phyloP scores from a whole-genome alignment of 495 filamentous ascomycete species.

The Trichoderma virens region DNA sequence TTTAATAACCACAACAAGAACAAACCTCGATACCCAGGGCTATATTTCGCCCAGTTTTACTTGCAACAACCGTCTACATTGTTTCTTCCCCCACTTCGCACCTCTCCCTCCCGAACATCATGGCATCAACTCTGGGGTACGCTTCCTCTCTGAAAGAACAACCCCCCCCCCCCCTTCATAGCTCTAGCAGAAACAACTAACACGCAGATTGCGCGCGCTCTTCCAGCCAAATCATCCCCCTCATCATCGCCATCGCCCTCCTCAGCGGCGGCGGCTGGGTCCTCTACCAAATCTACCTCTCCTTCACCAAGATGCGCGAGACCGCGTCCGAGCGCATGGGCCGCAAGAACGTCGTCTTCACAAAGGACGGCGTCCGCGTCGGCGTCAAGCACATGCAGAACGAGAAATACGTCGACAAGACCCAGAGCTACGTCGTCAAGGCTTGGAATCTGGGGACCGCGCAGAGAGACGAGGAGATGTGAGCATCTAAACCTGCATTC shows the following conservation, averaged over 20 bases:
- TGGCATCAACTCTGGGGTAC: neutral
- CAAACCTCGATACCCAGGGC: neutral
- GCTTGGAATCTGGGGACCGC: conserved; percentile 60
- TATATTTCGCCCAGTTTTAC: neutral
- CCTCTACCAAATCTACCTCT: conserved; percentile 66
- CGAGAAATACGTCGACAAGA: conserved; percentile 75
- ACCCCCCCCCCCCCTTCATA: too few species aligned
- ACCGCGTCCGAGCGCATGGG: conserved; percentile 69
- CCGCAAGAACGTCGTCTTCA: conserved; percentile 70
- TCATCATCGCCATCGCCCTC: conserved; percentile 63
- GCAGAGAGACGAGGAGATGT: conserved; percentile 1
- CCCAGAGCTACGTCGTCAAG: conserved; percentile 74
- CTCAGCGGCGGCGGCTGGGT: conserved; percentile 55
- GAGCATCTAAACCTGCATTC: neutral
- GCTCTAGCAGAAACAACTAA: neutral
- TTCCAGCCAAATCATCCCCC: conserved; percentile 56
- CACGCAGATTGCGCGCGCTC: neutral
- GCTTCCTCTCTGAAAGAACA: too few species aligned
- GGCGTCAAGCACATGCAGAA: conserved; percentile 64
- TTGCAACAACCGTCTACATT: neutral
- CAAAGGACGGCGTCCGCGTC: conserved; percentile 78
- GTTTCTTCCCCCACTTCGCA: too few species aligned
- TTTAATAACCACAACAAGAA: too few species aligned
- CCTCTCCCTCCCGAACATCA: too few species aligned
- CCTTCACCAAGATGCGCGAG: conserved; percentile 58